Base-by-base conservation (phyloP, 2,329 filamentous ascomycete species). In the Trichoderma sp. region DNA sequence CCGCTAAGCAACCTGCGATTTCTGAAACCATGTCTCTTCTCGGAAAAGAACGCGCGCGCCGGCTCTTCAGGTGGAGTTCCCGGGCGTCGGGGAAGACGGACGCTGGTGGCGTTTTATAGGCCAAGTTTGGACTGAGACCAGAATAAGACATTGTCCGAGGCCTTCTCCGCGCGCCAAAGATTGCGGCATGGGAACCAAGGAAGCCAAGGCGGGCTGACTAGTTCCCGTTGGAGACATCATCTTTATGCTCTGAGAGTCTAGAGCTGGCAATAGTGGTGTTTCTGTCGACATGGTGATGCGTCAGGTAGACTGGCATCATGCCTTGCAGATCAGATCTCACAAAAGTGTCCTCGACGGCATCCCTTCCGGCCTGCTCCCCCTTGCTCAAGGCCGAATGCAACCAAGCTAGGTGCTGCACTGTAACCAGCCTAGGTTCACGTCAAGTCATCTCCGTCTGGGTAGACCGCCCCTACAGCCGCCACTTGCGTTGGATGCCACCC, bases 371-470 rank as follows among this genome's bases (percentile, higher is more conserved):
- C 7, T 37, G 2, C 51, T 18, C 4, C 39, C n/a, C 39, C 63
- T 34, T n/a, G 49, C 30, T 32, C 11, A 51, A n/a, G 24, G 14
- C 28, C 16, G 32, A 55, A 56, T 37, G 18, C 51, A 46, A 34
- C 49, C 24, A 30, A 18, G 46, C 49, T n/a, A 26, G 52, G 32
- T 4, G 13, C 10, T 16, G 37, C 16, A 39, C 39, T 43, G 37
- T 34, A 34, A 34, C 37, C 18, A 18, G 39, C 16, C 39, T 43
- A 37, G 34, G 46, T 54, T n/a, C 32, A 32, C 60, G 24, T 58
- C 14, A 28, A 56, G 32, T 66, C 64, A 66, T 66, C 64, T 66
- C 54, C 64, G 39, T n/a, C 39, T n/a, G 64, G 39, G 58, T 51
- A 16, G 54, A 21, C 64, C 64, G 58, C 16, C 54, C 54, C 37